A percentile compares a stretch with the other conserved stretches of the same genome.
Evolutionary conservation across 176 grass and related monocot species (phyloP).

Genomic region (Aegilops longissima): DNA sequence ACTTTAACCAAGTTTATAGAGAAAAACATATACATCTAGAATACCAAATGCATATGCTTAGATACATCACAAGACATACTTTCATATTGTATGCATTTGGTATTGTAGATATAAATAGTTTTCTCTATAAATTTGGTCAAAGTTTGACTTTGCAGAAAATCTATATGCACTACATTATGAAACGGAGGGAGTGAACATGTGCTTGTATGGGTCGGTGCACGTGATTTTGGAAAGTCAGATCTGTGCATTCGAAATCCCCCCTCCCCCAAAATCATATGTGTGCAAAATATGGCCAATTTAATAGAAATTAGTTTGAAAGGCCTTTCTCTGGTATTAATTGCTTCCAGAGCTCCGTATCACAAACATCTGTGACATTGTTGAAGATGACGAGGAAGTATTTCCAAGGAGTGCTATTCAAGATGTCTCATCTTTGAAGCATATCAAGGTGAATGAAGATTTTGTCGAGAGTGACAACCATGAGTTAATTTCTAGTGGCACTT

Average conservation of each 20-base stretch:
- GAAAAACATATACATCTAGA: no score
- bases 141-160: no score
- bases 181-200: not conserved
- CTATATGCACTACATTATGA: no score
- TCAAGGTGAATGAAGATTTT: slow-evolving; percentile 39
- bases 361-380: slow-evolving; percentile 68
- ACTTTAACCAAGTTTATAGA: no score
- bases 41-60: no score
- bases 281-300: not conserved
- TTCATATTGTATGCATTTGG: no score
- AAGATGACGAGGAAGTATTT: slow-evolving; percentile 92
- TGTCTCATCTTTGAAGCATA: slow-evolving; percentile 55
- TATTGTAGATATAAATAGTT: no score
- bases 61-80: no score
- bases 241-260: not conserved
- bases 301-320: slow-evolving; percentile 2
- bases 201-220: not conserved
- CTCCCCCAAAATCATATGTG: not conserved
- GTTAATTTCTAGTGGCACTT: slow-evolving; percentile 45
- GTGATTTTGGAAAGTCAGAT: not conserved
- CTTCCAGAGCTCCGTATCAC: slow-evolving; percentile 55
- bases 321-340: slow-evolving; percentile 39
- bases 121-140: no score
- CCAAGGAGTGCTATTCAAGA: slow-evolving; percentile 59
- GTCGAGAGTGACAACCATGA: slow-evolving; percentile 57